phyloP scores from a whole-genome alignment of 192 early-diverging fungal species.

The Coemansia sp. region DNA sequence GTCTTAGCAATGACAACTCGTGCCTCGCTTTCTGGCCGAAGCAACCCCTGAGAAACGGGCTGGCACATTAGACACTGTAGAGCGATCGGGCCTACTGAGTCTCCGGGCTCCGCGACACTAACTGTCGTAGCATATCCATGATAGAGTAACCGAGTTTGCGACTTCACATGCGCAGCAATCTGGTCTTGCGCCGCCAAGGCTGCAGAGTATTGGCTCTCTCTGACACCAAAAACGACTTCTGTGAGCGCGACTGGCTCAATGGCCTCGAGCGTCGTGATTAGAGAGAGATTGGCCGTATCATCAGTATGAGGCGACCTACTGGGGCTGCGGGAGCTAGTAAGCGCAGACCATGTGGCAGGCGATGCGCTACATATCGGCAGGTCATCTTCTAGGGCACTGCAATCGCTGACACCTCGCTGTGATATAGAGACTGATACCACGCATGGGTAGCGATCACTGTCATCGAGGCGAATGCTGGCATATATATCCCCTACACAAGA shows the following conservation, averaged over 20 bases:
- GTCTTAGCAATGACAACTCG: conserved; percentile 39
- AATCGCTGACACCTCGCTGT: neutral
- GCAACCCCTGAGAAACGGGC: conserved; percentile 41
- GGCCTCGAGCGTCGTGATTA: conserved; percentile 23
- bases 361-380: conserved; percentile 23
- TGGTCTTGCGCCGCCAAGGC: conserved; percentile 24
- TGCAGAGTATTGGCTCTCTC: conserved; percentile 27
- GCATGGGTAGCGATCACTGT: neutral
- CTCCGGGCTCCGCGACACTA: neutral
- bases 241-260: conserved; percentile 35
- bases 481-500: conserved; percentile 2
- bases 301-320: neutral
- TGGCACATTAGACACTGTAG: conserved; percentile 55
- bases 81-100: neutral
- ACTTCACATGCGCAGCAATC: conserved; percentile 24
- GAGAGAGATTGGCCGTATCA: neutral
- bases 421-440: conserved; percentile 14
- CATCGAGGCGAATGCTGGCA: conserved; percentile 16
- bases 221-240: conserved; percentile 50
- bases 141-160: conserved; percentile 16
- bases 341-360: conserved; percentile 13
- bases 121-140: conserved; percentile 6
- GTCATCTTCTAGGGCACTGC: neutral
- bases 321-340: conserved; percentile 4
- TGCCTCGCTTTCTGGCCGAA: conserved; percentile 10